Evolutionary conservation across 306 rosid species (phyloP), one percentile per base, ranked within the genome.

Genomic region (Ziziphus jujuba): DNA sequence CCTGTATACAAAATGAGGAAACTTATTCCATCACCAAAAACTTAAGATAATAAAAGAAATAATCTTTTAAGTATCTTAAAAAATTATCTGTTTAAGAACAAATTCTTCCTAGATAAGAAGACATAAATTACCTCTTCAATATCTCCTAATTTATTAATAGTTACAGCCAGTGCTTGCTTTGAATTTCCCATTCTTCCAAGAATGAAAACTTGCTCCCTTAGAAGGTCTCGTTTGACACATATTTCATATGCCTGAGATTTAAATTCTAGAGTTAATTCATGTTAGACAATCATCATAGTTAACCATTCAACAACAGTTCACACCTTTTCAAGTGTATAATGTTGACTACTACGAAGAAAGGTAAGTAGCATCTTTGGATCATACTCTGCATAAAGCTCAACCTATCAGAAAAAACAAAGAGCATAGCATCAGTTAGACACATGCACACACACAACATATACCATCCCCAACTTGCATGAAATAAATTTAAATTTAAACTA

Each of bases 151-250:
- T 88, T 81, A 77, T 88, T 83, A 62, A 93, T 93, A 81, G 88
- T 88, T 65, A 93, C 77, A 40, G 92, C 79, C 45, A 93, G 87
- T 58, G 97, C 99, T 83, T 88, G 84, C 71, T 87, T 93, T 2
- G 96, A 62, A 73, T 93, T 93, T 69, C 99, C 99, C 97, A 93
- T 93, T 73, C 99, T 85, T 78, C 99, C 96, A 72, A 93, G 87
- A 83, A 93, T 82, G 84, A 93, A 93, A 44, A 87, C 96, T 77
- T 86, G 96, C 89, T 90, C 99, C 85, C 76, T 90, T 77, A 88
- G 61, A 66, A 88, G 91, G 68, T 77, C 86, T 81, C 79, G 83
- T 73, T 75, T 76, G 62, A 81, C 65, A 75, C 95, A 93, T 75
- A 88, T 80, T 43, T 93, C 99, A 51, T 90, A 82, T 65, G 97